Base-by-base conservation (phyloP, 1,284 basidiomycete genomes). In the Naganishia sp. region DNA sequence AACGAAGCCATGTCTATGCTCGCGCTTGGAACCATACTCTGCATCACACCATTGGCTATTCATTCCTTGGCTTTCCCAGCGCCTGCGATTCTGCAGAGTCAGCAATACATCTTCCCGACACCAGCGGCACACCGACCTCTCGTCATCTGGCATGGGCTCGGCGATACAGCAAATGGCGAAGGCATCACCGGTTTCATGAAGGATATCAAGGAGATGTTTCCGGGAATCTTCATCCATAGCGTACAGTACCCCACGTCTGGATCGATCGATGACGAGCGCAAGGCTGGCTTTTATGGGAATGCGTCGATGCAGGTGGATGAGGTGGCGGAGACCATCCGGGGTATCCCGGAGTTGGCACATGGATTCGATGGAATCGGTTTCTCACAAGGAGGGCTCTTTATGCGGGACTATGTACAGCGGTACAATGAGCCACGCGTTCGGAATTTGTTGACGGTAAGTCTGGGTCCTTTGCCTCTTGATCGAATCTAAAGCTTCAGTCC, bases 61-160 rank as follows among this genome's bases (percentile, higher is more conserved):
- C 28, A 6, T 9, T 31, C 18, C 15, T 55, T 31, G 15, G 53
- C 53, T 18, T 16, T 28, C 39, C 53, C 36, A 10, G n/a, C 36
- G 3, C 11, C 33, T 18, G 18, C 10, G 13, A 42, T 11, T 11
- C n/a, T n/a, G 11, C 31, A 36, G 18, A 13, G 18, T 4, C 53
- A 10, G 7, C 53, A 55, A 42, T 31, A 13, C 33, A 23, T 55
- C 53, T 55, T 55, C 18, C 18, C 46, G 2, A 25, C 57, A 15
- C 53, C 16, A 9, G 18, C 13, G n/a, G 23, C 18, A 42, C 77
- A 75, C 11, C 84, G 89, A 42, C 90, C 92, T 1, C 82, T 97
- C 46, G 94, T 96, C 43, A 82, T 98, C 67, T 98, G 94, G 95
- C 95, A 99, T 80, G 95, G 95, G 6, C 83, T 98, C 50, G 94